Percentiles rank a stretch among this genome's conserved stretches.
Evolutionary conservation across 2,329 filamentous ascomycete genomes (phyloP).

Genomic region (Microdochium trichocladiopsis): DNA sequence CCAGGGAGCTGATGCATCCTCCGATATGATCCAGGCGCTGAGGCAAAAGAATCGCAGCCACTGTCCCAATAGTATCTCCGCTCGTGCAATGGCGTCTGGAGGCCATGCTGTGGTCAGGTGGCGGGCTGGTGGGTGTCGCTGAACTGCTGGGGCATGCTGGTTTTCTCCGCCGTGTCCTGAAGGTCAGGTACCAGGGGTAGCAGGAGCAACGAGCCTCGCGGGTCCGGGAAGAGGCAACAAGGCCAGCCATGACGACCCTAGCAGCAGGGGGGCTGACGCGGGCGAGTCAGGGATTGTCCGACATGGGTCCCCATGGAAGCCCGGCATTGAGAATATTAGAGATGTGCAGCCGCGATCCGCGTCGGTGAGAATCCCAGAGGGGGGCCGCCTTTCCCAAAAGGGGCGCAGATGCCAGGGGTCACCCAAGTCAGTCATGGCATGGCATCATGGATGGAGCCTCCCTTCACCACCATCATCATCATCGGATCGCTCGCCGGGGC

Average conservation of each 20-base stretch:
- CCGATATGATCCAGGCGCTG: no score
- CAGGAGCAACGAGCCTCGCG: no score
- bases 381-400: not conserved
- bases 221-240: not conserved
- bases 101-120: no score
- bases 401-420: not conserved
- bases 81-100: no score
- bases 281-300: not conserved
- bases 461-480: not conserved
- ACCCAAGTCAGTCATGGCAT: not conserved
- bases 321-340: not conserved
- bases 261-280: not conserved
- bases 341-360: not conserved
- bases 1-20: no score
- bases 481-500: no score
- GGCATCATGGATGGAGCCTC: not conserved
- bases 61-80: no score
- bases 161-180: no score
- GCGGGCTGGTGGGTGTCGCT: no score
- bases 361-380: not conserved
- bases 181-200: no score
- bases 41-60: no score
- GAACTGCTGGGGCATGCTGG: no score
- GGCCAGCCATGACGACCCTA: not conserved
- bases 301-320: not conserved